phyloP scores from a whole-genome alignment of 1,284 basidiomycete species.

The Mixia osmundae region DNA sequence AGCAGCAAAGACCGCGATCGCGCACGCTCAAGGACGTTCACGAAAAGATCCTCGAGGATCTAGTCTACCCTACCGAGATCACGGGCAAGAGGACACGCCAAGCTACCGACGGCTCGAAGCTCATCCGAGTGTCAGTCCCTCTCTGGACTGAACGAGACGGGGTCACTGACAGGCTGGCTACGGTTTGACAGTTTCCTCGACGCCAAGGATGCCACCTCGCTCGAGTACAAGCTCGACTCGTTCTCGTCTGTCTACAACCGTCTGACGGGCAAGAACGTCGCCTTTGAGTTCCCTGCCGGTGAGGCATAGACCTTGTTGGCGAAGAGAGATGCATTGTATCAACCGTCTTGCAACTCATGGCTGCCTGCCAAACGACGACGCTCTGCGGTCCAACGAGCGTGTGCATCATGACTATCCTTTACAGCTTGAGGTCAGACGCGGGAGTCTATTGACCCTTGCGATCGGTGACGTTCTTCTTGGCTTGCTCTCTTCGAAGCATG shows the following conservation, averaged over 20 bases:
- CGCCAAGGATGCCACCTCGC: conserved; percentile 88
- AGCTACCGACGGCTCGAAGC: conserved; percentile 67
- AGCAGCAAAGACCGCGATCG: conserved; percentile 90
- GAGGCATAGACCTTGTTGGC: no score
- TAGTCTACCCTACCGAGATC: conserved; percentile 93
- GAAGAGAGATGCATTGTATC: no score
- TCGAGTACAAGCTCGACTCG: conserved; percentile 98
- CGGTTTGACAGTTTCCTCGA: conserved; percentile 58
- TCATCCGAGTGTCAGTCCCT: conserved; percentile 68
- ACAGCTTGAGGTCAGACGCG: no score
- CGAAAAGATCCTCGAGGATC: conserved; percentile 94
- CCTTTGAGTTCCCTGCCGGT: conserved; percentile 9
- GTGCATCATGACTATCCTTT: no score
- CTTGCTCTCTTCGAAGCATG: conserved; percentile 12
- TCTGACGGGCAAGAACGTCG: conserved; percentile 77
- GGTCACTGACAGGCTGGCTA: not conserved
- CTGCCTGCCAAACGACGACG: no score
- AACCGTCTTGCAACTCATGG: no score
- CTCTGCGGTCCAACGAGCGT: no score
- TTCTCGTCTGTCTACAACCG: conserved; percentile 76
- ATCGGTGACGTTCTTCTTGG: conserved; percentile 12
- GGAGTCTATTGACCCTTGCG: no score
- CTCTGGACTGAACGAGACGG: not conserved
- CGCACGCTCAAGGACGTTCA: conserved; percentile 95
- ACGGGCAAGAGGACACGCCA: conserved; percentile 92